Percentiles rank a stretch among this genome's conserved stretches.
Evolutionary conservation across 23 red algal species (phyloP).

Genomic region (Gracilaria caudata): DNA sequence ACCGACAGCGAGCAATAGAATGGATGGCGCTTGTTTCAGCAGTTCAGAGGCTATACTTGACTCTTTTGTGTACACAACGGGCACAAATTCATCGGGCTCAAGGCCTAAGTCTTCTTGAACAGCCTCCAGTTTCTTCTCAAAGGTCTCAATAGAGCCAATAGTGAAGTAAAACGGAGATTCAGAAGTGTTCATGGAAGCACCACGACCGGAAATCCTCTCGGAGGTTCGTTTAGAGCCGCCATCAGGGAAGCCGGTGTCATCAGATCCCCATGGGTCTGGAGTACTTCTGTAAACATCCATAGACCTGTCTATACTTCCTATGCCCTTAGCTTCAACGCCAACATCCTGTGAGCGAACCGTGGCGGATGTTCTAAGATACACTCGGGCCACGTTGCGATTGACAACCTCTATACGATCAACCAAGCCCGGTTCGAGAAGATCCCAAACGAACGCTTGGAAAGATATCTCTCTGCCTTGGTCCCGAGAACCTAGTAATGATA

Average conservation of each 20-base stretch:
- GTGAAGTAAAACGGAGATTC: slow-evolving; percentile 71
- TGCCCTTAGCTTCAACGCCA: slow-evolving; percentile 7
- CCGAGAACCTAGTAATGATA: slow-evolving; percentile 62
- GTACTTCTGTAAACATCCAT: neutral
- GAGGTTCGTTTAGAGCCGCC: neutral
- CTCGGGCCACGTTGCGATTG: slow-evolving; percentile 79
- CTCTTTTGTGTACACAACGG: slow-evolving; percentile 86
- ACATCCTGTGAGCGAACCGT: slow-evolving; percentile 17
- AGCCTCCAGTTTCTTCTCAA: slow-evolving; percentile 90
- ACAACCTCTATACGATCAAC: slow-evolving; percentile 95
- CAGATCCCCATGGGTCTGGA: slow-evolving; percentile 11
- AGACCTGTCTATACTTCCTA: neutral
- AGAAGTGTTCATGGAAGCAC: neutral
- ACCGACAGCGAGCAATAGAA: slow-evolving; percentile 82
- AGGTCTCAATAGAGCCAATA: slow-evolving; percentile 88
- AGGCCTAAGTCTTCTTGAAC: slow-evolving; percentile 91
- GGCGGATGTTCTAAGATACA: slow-evolving; percentile 68
- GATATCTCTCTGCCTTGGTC: slow-evolving; percentile 82
- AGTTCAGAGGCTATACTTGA: slow-evolving; percentile 73
- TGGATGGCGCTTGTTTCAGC: slow-evolving; percentile 72
- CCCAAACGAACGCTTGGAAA: slow-evolving; percentile 94
- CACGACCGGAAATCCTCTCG: neutral
- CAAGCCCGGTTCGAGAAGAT: slow-evolving; percentile 79
- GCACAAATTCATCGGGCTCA: slow-evolving; percentile 85
- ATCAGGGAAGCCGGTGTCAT: slow-evolving; percentile 5